Evolutionary conservation across 1,139 yeast genomes (phyloP), one percentile per base, ranked within the genome.

Genomic region (Magnusiomyces suaveolens): DNA sequence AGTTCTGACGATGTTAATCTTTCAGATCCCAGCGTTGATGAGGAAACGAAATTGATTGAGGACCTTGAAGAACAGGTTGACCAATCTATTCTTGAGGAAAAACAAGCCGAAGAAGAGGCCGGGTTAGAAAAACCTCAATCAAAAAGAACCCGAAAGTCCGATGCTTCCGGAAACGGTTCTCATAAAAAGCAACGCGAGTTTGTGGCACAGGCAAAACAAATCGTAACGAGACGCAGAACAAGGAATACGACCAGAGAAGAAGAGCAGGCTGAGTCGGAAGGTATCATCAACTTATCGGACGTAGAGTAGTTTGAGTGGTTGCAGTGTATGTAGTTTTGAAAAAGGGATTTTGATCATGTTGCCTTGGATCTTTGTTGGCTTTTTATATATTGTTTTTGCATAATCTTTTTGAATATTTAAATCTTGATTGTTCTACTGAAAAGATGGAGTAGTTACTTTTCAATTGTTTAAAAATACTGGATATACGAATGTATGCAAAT

Each of bases 1-100:
- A 21, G 16, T 25, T 41, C 25, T 6, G 4, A 24, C 16, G 44
- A 4, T 4, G 4, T 41, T 4, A 50, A 26, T 21, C 46, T 33
- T 36, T 23, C 51, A 10, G 52, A 52, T 3, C 4, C 29, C 26
- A 29, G 33, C 12, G 51, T 24, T 18, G 47, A 47, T 14, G 50
- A 23, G 12, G 50, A 47, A 44, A 46, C 3, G 3, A 18, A 36
- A n/a, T 10, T 18, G 16, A 36, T 43, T 46, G 47, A 32, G 48
- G 33, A 26, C 3, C n/a, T 25, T 32, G 48, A 33, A 43, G 43
- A 33, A 32, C n/a, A 25, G 29, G 38, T 48, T 48, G 25, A 49
- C 20, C 10, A 49, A 52, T 10, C 41, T 36, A 36, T 36, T 36
- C 18, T 18, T 3, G 18, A n/a, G 16, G 41, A 36, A 36, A n/a